Percentiles rank a stretch among this genome's conserved stretches.
Evolutionary conservation across 2,329 filamentous ascomycete genomes (phyloP).

Genomic region (Aspergillus costaricaensis): DNA sequence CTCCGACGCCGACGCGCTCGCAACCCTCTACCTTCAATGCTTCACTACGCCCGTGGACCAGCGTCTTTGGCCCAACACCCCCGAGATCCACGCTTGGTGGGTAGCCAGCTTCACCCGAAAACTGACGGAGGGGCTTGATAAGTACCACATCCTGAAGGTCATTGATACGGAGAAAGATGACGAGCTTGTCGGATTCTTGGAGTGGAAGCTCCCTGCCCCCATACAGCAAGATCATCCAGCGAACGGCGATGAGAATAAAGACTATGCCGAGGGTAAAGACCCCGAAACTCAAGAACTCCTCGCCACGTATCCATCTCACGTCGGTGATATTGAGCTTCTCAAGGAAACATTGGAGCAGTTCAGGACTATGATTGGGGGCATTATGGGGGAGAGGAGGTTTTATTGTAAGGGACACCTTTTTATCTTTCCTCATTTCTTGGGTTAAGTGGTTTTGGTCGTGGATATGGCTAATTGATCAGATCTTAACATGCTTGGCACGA

Average conservation of each 20-base stretch:
- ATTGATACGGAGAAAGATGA: conserved; percentile 18
- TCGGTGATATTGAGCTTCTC: conserved; percentile 22
- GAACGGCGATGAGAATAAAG: not conserved
- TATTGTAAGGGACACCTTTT: conserved; percentile 25
- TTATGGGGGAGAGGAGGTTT: conserved; percentile 25
- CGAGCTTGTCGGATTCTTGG: conserved; percentile 25
- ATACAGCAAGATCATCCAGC: not conserved
- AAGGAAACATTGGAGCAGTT: conserved; percentile 24
- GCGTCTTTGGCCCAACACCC: conserved; percentile 27
- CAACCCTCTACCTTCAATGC: conserved; percentile 25
- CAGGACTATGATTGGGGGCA: conserved; percentile 13
- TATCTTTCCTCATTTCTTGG: not conserved
- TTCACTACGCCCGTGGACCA: conserved; percentile 26
- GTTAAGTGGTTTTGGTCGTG: not conserved
- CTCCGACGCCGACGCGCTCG: conserved; percentile 21
- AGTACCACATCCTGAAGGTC: conserved; percentile 14
- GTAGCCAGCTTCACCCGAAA: conserved; percentile 8
- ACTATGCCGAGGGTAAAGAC: not conserved
- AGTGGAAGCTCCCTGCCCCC: conserved; percentile 25
- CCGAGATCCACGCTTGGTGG: conserved; percentile 26
- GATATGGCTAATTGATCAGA: conserved; percentile 13
- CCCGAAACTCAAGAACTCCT: conserved; percentile 17
- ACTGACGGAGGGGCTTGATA: not conserved
- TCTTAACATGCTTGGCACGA: conserved; percentile 28
- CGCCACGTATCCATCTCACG: not conserved